These are phyloP conservation scores for Alternaria atra DNA, from an alignment of 2,329 filamentous ascomycete genomes.

Conservation along the genomic window DNA sequence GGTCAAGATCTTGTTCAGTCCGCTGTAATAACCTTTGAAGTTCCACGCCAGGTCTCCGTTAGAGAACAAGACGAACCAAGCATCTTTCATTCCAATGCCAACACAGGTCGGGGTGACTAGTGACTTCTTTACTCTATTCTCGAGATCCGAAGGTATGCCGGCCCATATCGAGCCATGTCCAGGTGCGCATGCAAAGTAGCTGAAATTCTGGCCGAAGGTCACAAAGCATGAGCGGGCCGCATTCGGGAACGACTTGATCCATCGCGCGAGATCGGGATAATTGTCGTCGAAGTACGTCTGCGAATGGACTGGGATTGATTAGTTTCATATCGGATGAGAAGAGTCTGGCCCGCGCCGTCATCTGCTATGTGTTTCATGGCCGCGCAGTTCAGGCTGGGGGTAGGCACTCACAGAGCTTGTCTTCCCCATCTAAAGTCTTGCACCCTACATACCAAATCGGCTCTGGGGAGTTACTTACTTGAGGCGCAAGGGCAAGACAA, in stretches of 20 bases:
- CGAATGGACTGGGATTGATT: conserved; percentile 39
- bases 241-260: conserved; percentile 40
- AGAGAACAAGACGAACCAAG: conserved; percentile 48
- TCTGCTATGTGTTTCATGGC: conserved; percentile 16
- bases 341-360: conserved; percentile 15
- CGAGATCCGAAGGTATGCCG: conserved; percentile 42
- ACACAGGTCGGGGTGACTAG: conserved; percentile 44
- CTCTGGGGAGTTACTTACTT: conserved; percentile 32
- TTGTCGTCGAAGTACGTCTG: conserved; percentile 42
- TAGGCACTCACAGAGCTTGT: conserved; percentile 46
- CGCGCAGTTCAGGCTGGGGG: conserved; percentile 7
- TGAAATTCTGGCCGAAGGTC: conserved; percentile 43
- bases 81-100: conserved; percentile 39
- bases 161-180: conserved; percentile 47
- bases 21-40: conserved; percentile 42
- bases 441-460: conserved; percentile 48
- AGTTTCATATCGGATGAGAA: conserved; percentile 16
- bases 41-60: conserved; percentile 44
- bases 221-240: conserved; percentile 42
- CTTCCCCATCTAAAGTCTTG: conserved; percentile 44
- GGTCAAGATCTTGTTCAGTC: conserved; percentile 39
- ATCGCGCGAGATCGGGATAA: conserved; percentile 43
- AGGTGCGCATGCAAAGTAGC: conserved; percentile 45
- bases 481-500: conserved; percentile 46
- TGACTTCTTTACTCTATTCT: conserved; percentile 46